Conservation (phyloP, 2,329 filamentous ascomycete genomes). For the Cercospora sp. region DNA sequence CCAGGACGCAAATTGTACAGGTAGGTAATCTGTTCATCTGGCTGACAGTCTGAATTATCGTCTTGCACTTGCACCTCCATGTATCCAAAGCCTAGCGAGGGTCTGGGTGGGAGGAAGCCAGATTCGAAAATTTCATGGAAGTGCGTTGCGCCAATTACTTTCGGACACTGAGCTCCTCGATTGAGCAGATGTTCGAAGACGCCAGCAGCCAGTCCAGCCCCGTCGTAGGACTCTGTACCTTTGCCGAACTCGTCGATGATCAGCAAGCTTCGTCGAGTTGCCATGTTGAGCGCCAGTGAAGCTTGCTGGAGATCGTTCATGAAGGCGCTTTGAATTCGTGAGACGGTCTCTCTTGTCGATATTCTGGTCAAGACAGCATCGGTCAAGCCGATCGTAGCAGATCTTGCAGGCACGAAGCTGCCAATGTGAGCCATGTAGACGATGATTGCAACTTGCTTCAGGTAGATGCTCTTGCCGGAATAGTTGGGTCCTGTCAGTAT, state of each 20-base stretch:
- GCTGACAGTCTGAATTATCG: slow-evolving; percentile 52
- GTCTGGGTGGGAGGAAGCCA: slow-evolving; percentile 55
- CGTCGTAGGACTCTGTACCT: slow-evolving; percentile 65
- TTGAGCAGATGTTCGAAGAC: slow-evolving; percentile 59
- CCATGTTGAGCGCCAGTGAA: slow-evolving; percentile 70
- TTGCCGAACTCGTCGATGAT: slow-evolving; percentile 92
- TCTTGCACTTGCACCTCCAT: slow-evolving; percentile 65
- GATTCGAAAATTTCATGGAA: slow-evolving; percentile 74
- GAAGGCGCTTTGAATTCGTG: slow-evolving; percentile 65
- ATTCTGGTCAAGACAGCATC: slow-evolving; percentile 91
- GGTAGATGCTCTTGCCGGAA: slow-evolving; percentile 92
- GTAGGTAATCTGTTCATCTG: slow-evolving; percentile 57
- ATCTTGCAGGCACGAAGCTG: slow-evolving; percentile 81
- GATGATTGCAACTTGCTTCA: slow-evolving; percentile 89
- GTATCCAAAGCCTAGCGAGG: slow-evolving; percentile 61
- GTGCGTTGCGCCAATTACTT: slow-evolving; percentile 63
- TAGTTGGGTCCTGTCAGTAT: slow-evolving; percentile 92
- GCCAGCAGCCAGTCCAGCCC: slow-evolving; percentile 64
- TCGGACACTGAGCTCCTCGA: slow-evolving; percentile 54
- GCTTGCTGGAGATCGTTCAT: slow-evolving; percentile 88
- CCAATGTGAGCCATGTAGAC: slow-evolving; percentile 91
- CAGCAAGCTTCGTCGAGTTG: slow-evolving; percentile 74
- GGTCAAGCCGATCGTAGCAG: slow-evolving; percentile 77
- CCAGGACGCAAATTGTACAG: slow-evolving; percentile 52
- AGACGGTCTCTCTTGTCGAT: slow-evolving; percentile 69